Evolutionary conservation across 192 early-diverging fungal genomes (phyloP), one percentile per base, ranked within the genome.

Genomic region (Podila verticillata): DNA sequence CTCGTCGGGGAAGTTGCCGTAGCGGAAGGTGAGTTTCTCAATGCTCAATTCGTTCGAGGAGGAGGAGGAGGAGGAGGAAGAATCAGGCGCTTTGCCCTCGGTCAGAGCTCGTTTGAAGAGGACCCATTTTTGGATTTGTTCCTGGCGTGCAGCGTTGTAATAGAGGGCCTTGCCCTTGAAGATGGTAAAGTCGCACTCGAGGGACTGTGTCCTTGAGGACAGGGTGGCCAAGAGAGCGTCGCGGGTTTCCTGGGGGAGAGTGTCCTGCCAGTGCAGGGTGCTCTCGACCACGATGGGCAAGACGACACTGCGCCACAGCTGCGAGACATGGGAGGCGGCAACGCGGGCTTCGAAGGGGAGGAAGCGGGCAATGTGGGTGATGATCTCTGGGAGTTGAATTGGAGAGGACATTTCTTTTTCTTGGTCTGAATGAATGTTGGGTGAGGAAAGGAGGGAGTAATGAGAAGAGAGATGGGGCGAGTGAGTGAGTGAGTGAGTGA

Each of bases 141-240:
- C 36, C 12, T 57, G 34, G 8, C 66, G 54, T 2, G 57, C 22
- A 8, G 3, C 8, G 19, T 22, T 15, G 56, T 58, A 59, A 34
- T 9, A 28, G 7, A 68, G 28, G 26, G 65, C 66, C 10, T 58
- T 59, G 31, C 66, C 66, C 13, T 58, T 36, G 36, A 36, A 68
- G n/a, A 22, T 19, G 10, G 19, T 32, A n/a, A 68, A 58, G 17
- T 39, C 22, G 19, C 56, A 35, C 24, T 68, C 66, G 54, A 68
- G 36, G 22, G 56, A 44, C 10, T 30, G 66, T 44, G 24, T 59
- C 44, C n/a, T 32, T 44, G 35, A 12, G 36, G 17, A 48, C 6
- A 68, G 66, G 24, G 22, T 22, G 24, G 22, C 24, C 56, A 68
- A 10, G 26, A 26, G n/a, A 10, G 34, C 28, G 12, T 68, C 35